Evolutionary conservation across 176 grass and related monocot genomes (phyloP), one percentile per base, ranked within the genome.

Genomic region (Zoysia pacifica): DNA sequence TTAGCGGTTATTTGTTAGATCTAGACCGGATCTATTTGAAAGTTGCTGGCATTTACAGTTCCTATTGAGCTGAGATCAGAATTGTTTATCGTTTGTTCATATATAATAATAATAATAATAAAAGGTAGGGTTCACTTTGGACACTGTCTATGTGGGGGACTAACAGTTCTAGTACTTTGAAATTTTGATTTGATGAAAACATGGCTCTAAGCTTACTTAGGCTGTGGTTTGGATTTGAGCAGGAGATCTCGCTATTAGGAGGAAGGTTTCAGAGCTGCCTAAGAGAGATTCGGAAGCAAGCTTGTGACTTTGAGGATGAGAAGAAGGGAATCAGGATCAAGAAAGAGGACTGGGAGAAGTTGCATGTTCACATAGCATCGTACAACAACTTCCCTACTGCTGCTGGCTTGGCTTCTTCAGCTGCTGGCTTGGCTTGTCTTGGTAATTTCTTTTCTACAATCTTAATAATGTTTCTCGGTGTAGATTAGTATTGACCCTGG

Each of bases 331-430:
- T 94, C 47, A 81, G 18, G 54, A 92, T 94, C 46, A 85, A 90
- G 73, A 92, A 94, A 79, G 89, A 90, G 77, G 94, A 97, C 40
- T 97, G 94, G 94, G 79, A 80, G 52, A 90, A 80, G 42, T 72
- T 97, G 65, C 94, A 97, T 67, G 73, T 97, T 11, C 94, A 94
- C 41, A 92, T 97, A 58, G 90, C 85, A 15, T 97, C 94, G 2
- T 90, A 88, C 77, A 97, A 97, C 69, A 97, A 97, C 76, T 97
- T 97, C 65, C 94, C 89, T 13, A 97, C 94, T 0, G 89, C 94
- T 72, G 94, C 94, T 37, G 94, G 94, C 15, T 84, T 97, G 65
- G 91, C 91, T 63, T 97, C 94, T 83, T 97, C 94, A 0, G 94
- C 94, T 70, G 94, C 94, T 69, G 92, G 96, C 39, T 89, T 94